Base-by-base conservation (phyloP, 31 red algal species). In the Bonnemaisonia californica region DNA sequence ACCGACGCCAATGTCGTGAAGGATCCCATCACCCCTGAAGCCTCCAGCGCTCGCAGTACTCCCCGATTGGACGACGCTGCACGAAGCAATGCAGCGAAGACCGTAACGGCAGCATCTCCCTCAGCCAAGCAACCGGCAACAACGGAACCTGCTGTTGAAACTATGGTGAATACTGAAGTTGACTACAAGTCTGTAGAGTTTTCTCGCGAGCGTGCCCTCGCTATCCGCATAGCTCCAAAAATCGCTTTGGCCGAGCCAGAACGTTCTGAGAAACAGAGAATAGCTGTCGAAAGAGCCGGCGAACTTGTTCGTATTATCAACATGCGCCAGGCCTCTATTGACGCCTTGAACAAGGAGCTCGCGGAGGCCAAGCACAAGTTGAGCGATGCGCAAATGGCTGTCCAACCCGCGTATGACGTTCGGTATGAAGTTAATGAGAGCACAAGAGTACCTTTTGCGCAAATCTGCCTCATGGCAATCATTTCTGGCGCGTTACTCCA, bases 341-440 rank as follows among this genome's bases (percentile, higher is more conserved):
- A 80, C 41, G 47, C 39, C 36, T 27, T 87, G 22, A 81, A 71
- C 38, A 40, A 54, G 4, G 57, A 79, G 23, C 39, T 87, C 21
- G 58, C 69, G 3, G 83, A 86, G 41, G 90, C 83, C 8, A 48
- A 74, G 30, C 82, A 86, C 67, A 75, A 70, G 59, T 62, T 91
- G 1, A 85, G 80, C 55, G 88, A 91, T 62, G 88, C 88, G 2
- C 62, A 74, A 54, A 74, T 91, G 72, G 88, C 88, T 11, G 81
- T 78, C 4, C 58, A 62, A 33, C 88, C 88, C 18, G 79, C 88
- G 26, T 80, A 91, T 57, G 88, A 91, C 62, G 88, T 91, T 7
- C 24, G 56, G 30, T 91, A 84, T 57, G 80, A 84, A 39, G 42
- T 79, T 3, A 80, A 78, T 62, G 88, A 91, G 64, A 76, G 63